Evolutionary conservation across 768 basidiomycete genomes (phyloP), one percentile per base, ranked within the genome.

Genomic region (Pulveroboletus sp.): DNA sequence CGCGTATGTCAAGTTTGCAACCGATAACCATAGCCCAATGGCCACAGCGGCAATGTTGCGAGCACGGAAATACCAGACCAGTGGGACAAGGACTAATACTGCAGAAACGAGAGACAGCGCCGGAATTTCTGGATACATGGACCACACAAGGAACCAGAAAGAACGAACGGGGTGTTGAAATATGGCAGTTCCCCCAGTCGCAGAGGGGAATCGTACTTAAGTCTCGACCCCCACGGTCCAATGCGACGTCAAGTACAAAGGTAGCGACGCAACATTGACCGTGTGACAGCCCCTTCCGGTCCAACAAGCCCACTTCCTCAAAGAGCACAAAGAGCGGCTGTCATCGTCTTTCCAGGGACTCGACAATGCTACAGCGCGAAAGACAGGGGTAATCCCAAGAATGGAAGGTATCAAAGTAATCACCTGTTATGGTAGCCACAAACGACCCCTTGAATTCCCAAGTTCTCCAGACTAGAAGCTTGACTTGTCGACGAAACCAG

Each of bases 1-100:
- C 0, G 77, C 78, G 50, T 74, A 73, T 33, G 77, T 70, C 11
- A 83, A 26, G 54, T 78, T 82, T 28, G 66, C 67, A 5, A 73
- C 56, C 21, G 74, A 61, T 5, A 83, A 71, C 82, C 82, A 84
- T 0, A 68, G 52, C 15, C 78, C 69, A 33, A 83, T 72, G 43
- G 79, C 72, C 9, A 78, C 54, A 30, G 67, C 72, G 0, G 77
- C 71, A 24, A 81, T 66, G 56, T 76, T 80, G 39, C 63, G 68
- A 52, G 72, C 67, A 18, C 33, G 58, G 30, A 73, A 70, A 47
- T 77, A 69, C 56, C 77, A 75, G 47, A 70, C 49, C 49, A 70
- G 44, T 31, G 69, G 73, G 36, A 76, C 61, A 30, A 76, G 69
- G 15, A 75, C 54, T 42, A 80, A 54, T 27, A 47, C 62, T n/a